Conservation (phyloP, 495 filamentous ascomycete genomes). For the Cercophora sp. region DNA sequence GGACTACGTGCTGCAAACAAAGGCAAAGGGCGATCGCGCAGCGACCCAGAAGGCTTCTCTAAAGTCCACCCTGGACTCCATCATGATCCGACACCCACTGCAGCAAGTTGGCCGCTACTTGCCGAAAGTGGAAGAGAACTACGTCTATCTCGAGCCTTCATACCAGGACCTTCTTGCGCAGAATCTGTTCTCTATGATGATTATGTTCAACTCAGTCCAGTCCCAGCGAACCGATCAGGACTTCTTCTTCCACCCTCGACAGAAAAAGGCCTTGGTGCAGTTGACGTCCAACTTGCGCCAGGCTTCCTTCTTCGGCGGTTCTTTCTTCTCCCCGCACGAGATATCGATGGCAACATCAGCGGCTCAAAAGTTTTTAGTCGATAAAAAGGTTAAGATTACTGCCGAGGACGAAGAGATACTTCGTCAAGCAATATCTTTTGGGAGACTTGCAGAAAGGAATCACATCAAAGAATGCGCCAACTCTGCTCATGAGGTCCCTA, state of each 20-base stretch:
- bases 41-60: conserved; percentile 59
- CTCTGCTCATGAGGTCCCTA: conserved; percentile 69
- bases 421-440: conserved; percentile 56
- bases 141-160: conserved; percentile 72
- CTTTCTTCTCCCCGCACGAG: conserved; percentile 63
- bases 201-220: conserved; percentile 85
- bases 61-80: conserved; percentile 62
- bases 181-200: conserved; percentile 77
- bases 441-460: conserved; percentile 55
- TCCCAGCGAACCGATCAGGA: conserved; percentile 78
- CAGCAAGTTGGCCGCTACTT: conserved; percentile 62
- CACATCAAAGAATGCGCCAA: conserved; percentile 62
- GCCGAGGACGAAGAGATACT: conserved; percentile 58
- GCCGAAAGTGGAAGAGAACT: conserved; percentile 65
- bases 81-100: conserved; percentile 76
- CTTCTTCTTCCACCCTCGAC: conserved; percentile 81
- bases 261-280: conserved; percentile 57
- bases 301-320: conserved; percentile 83
- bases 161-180: conserved; percentile 79
- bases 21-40: conserved; percentile 42
- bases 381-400: conserved; percentile 47
- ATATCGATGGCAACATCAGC: conserved; percentile 59
- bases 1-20: conserved; percentile 63
- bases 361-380: conserved; percentile 59
- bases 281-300: conserved; percentile 77